Percentiles rank a stretch among this genome's conserved stretches.
Conservation (phyloP, 768 basidiomycete species). For the Suillus plorans region DNA sequence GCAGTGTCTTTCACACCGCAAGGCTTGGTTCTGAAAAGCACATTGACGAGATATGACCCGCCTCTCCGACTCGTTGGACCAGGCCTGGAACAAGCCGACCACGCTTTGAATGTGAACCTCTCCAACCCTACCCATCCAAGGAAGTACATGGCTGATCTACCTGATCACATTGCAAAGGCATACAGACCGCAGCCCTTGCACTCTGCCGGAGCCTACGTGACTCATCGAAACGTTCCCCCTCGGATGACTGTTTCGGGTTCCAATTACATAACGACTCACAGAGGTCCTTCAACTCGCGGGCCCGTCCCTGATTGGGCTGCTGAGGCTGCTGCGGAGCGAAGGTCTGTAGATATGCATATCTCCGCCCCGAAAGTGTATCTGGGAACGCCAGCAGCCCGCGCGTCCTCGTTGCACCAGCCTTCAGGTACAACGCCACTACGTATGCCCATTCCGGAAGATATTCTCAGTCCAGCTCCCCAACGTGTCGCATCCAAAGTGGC, state of each 20-base stretch:
- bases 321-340: not conserved
- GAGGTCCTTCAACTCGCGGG: not conserved
- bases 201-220: not conserved
- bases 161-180: not conserved
- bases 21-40: not conserved
- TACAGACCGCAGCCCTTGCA: not conserved
- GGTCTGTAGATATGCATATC: not conserved
- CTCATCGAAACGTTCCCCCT: not conserved
- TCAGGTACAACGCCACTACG: not conserved
- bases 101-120: not conserved
- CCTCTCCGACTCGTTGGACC: slow-evolving; percentile 2
- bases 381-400: not conserved
- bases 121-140: not conserved
- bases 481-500: not conserved
- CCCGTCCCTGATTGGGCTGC: not conserved
- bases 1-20: not conserved
- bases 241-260: not conserved
- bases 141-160: not conserved
- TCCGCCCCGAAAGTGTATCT: not conserved
- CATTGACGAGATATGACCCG: not conserved
- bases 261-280: not conserved
- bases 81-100: not conserved
- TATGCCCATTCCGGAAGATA: not conserved
- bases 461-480: not conserved
- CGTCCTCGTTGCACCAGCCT: not conserved